Evolutionary conservation across 331 rosid genomes (phyloP), one percentile per base, ranked within the genome.

Genomic region (Erythrophleum ivorense): DNA sequence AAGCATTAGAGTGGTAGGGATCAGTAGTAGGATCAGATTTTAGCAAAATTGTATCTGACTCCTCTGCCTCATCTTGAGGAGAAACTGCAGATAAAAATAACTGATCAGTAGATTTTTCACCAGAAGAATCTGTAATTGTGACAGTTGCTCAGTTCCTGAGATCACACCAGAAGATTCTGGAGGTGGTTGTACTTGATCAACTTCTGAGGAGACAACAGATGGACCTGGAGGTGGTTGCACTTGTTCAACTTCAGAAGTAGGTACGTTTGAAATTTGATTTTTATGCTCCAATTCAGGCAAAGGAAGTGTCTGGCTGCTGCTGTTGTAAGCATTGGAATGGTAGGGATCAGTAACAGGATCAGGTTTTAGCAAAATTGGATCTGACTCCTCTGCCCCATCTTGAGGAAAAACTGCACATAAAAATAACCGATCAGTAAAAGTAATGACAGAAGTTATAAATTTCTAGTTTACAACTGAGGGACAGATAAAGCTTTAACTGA

Each of bases 361-460:
- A 24, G 16, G 82, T 46, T 82, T 78, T 16, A 21, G 80, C 85
- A 79, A 78, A 73, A 62, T 7, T 49, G 87, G 73, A 77, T 71
- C 79, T 2, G 84, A 75, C 9, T 19, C 64, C 36, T 83, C 36
- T 64, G 80, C 90, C 21, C 83, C 82, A n/a, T 59, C 82, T 59
- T 53, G 82, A 84, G 86, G 68, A 38, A 71, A 58, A 80, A 59
- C 95, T 95, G 89, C 82, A 87, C 54, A 65, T 3, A 60, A 66
- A 71, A 6, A 19, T 9, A 75, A 63, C 8, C n/a, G 48, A 21
- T 82, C 53, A 82, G 80, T 69, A 53, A 73, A 65, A 60, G 19
- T 2, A 19, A 77, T 59, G 24, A 41, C 6, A 46, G 9, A 41
- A 43, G 40, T 75, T 43, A 3, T 24, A 2, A 34, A 24, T 59